Evolutionary conservation across 371 early-diverging fungal genomes (phyloP), one percentile per base, ranked within the genome.

Genomic region (Lichtheimia hyalospora): DNA sequence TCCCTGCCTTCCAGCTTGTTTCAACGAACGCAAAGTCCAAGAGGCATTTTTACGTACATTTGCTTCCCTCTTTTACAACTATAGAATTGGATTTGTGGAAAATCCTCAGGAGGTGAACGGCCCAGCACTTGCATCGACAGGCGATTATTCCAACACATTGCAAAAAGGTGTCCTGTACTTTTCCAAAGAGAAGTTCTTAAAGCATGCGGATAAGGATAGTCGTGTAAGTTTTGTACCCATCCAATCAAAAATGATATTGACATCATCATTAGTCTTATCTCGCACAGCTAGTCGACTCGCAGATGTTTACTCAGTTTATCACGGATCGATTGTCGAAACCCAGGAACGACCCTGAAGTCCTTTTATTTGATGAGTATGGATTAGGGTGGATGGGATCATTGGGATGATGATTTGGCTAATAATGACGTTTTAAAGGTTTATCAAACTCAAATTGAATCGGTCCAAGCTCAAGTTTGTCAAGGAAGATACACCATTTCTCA

Each of bases 301-400:
- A 92, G 69, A 87, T 91, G 64, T 93, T 92, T 73, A 83, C 84
- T 0, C 94, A 93, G 50, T 93, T 93, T 62, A 86, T 89, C 6
- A 81, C 87, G 16, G 91, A 92, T 54, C 74, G 94, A 42, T 66
- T 90, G 15, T 77, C 85, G 16, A 81, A 89, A 12, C 74, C 88
- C 10, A 68, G 73, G 5, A 77, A 79, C 20, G 90, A 93, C 54
- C 87, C 88, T 14, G 91, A 91, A 58, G 82, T 91, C 10, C 72
- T 90, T 15, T 87, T 90, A 56, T 93, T 93, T 74, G 60, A 60
- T 28, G 58, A 57, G 58, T 48, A 40, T 43, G 44, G 44, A 44
- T n/a, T 5, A 46, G 12, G 3, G 18, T 7, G 10, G 21, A 21
- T 21, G 46, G 18, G 5, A 14, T 7, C 46, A 8, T 46, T 43